phyloP scores from a whole-genome alignment of 345 rosid genomes.

The Syzygium jambos region DNA sequence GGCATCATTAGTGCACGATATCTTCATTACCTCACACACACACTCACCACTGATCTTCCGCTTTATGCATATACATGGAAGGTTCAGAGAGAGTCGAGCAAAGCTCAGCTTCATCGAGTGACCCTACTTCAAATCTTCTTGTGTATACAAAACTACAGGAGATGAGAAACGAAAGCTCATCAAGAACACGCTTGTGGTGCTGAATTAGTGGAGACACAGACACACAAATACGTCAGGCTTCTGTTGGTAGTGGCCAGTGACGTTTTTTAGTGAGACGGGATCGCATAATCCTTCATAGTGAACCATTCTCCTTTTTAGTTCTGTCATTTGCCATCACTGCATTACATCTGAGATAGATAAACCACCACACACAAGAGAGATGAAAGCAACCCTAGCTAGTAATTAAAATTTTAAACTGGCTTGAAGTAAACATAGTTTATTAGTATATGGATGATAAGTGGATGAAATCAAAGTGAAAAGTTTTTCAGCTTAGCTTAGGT shows the following conservation, averaged over 20 bases:
- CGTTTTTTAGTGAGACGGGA: neutral
- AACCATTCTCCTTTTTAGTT: neutral
- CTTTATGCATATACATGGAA: neutral
- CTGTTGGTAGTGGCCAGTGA: neutral
- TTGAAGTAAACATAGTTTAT: neutral
- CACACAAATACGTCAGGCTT: neutral
- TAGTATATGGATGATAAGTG: neutral
- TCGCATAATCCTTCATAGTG: neutral
- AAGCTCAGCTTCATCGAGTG: neutral
- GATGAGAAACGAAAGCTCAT: neutral
- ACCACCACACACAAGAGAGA: neutral
- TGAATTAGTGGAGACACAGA: neutral
- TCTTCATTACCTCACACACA: neutral
- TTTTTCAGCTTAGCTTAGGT: neutral
- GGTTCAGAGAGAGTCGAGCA: neutral
- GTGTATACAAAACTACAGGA: too few species aligned
- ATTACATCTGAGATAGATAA: neutral
- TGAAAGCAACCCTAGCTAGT: neutral
- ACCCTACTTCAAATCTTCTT: neutral
- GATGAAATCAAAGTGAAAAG: neutral
- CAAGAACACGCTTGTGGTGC: constrained; percentile 4
- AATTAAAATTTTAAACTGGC: neutral
- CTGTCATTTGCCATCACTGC: neutral
- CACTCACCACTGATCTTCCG: neutral
- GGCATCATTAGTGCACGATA: neutral